Evolutionary conservation across 83 land plant genomes (phyloP), one percentile per base, ranked within the genome.

Genomic region (Diphasiastrum complanatum): DNA sequence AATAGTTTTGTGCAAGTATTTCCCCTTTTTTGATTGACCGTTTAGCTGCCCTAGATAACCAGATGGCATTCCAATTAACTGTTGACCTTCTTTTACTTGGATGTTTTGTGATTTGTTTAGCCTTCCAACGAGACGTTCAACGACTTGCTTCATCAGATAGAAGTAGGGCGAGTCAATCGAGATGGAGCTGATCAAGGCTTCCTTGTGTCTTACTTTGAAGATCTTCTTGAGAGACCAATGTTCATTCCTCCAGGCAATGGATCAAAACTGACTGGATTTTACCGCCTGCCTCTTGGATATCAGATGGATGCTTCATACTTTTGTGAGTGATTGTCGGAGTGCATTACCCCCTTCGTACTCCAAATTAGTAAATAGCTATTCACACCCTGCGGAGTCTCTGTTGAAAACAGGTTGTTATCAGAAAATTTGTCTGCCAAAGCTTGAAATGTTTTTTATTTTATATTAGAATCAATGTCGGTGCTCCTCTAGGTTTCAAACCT

Each of bases 141-240:
- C 5, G 49, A 67, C 56, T 86, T 91, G 97, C 22, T 77, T 45
- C 77, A 82, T 61, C 77, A 91, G 34, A 22, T 91, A 38, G 63
- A 64, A 33, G 55, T 38, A 1, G 81, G 79, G 35, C 49, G 76
- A 38, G 68, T 61, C 24, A 91, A 84, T 63, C 72, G 74, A 12
- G 97, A 91, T 69, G 97, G 97, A 28, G 86, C 86, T 30, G 97
- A 91, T 67, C 97, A 91, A 68, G 97, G 97, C 20, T 91, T 91
- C 46, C 54, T 91, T 4, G 79, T 60, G 0, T 60, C 75, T 66
- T 82, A 82, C 46, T 91, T 84, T 66, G 70, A 78, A 23, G 85
- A 85, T 37, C 59, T 91, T 46, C 85, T 91, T 22, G 95, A 85
- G 35, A 56, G 51, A 48, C 95, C 90, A 0, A 66, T 91, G 86